Base-by-base conservation (phyloP, 257 asterid genomes). In the Salvia splendens region DNA sequence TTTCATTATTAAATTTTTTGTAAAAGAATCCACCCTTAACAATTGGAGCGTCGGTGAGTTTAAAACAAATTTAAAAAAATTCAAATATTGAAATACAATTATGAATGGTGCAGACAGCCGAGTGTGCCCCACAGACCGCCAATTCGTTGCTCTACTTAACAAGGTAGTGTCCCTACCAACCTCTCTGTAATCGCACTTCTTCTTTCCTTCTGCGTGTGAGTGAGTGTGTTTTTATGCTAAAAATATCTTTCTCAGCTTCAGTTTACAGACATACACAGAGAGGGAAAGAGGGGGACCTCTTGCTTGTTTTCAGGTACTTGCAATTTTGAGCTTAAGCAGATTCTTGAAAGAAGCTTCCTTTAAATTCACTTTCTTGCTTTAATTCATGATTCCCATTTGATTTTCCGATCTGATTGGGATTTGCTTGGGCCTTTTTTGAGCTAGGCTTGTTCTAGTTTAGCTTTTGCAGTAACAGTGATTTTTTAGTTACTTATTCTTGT, bases 151-250 rank as follows among this genome's bases (percentile, higher is more conserved):
- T 48, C 42, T 35, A 57, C 17, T 57, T 35, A 33, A 57, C 24
- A 48, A 14, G 10, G 8, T 38, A 38, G 28, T 56, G 62, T 32
- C 64, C 64, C 67, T 61, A 42, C 32, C 14, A 5, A 42, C 50
- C 52, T 36, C 12, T 58, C 74, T 69, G 73, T 69, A 69, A 69
- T 58, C 67, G 74, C 74, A 68, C 46, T 56, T 5, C 73, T 54
- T 41, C 35, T 12, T 6, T 28, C 2, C 17, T 50, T 65, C 28
- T 38, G 67, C 2, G 67, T 4, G 28, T 11, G 35, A 40, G 16
- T 4, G 35, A 2, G 36, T 7, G 14, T 36, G 45, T 33, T 43
- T 17, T 40, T 10, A 24, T 16, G 17, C 75, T 66, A 64, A 24
- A 24, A 24, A 70, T 49, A 67, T 40, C 58, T 12, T 32, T n/a